Evolutionary conservation across 768 basidiomycete genomes (phyloP).

Genomic region (Mycena rosella): DNA sequence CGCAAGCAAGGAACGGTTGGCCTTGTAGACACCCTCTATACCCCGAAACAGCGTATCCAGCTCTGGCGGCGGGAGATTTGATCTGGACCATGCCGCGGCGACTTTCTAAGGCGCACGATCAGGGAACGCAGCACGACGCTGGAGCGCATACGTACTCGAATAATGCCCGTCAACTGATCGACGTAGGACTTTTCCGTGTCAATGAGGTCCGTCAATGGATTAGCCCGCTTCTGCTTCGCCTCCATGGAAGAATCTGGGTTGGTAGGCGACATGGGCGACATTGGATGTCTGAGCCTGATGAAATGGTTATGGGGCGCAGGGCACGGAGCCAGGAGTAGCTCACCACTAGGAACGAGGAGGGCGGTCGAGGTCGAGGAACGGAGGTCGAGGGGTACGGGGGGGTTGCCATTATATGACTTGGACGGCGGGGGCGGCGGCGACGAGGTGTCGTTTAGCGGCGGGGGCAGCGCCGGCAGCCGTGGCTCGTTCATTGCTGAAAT

Average conservation of each 20-base stretch:
- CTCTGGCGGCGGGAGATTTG: constrained; percentile 92
- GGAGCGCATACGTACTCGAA: constrained; percentile 72
- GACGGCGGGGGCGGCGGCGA: constrained; percentile 27
- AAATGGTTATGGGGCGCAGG: constrained; percentile 32
- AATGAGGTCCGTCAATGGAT: constrained; percentile 92
- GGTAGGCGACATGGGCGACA: constrained; percentile 53
- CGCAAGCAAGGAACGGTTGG: constrained; percentile 83
- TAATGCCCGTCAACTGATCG: constrained; percentile 89
- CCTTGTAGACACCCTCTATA: constrained; percentile 93
- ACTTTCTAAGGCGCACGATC: constrained; percentile 76
- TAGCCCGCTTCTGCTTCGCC: constrained; percentile 72
- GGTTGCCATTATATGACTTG: constrained; percentile 22
- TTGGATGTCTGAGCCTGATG: constrained; percentile 36
- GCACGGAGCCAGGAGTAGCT: constrained; percentile 37
- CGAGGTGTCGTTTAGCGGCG: not conserved
- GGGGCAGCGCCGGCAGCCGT: not conserved
- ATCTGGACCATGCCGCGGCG: constrained; percentile 97
- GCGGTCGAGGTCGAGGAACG: constrained; percentile 11
- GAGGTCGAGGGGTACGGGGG: constrained; percentile 22
- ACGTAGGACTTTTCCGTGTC: constrained; percentile 95
- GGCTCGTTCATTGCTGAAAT: constrained; percentile 7
- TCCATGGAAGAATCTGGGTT: constrained; percentile 50
- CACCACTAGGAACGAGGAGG: constrained; percentile 37
- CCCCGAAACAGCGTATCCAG: constrained; percentile 96
- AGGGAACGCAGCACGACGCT: constrained; percentile 22